phyloP scores from a whole-genome alignment of 2,329 filamentous ascomycete species.

The Cryphonectria parasitica region DNA sequence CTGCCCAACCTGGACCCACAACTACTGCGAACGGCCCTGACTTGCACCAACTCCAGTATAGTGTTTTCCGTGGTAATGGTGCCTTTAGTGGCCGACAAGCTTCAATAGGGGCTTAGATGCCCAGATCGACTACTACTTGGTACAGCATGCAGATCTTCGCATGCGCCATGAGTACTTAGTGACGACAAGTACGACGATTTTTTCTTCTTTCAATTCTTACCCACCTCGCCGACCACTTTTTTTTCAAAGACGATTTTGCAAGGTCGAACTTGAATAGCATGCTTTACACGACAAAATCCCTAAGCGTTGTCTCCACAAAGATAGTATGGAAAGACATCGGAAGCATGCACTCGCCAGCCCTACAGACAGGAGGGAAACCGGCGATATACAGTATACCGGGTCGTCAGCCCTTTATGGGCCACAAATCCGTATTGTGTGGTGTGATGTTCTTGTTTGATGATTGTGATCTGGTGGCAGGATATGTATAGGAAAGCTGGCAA shows the following conservation, averaged over 20 bases:
- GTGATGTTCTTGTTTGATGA: not conserved
- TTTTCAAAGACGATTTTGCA: not conserved
- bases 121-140: not conserved
- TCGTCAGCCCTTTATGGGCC: not conserved
- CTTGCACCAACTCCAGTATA: not conserved
- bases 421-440: not conserved
- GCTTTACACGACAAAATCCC: not conserved
- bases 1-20: slow-evolving; percentile 1
- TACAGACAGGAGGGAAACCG: not conserved
- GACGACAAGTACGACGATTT: not conserved
- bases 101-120: not conserved
- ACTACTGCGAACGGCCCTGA: not conserved
- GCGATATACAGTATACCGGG: not conserved
- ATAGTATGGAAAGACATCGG: not conserved
- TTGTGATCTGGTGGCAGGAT: not conserved
- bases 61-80: not conserved
- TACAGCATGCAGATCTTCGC: not conserved
- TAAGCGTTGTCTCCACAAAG: not conserved
- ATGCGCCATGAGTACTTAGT: not conserved
- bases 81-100: not conserved
- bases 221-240: not conserved
- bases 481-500: not conserved
- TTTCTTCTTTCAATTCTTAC: too few relatives aligned
- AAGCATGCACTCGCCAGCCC: not conserved
- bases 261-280: not conserved